Evolutionary conservation across 2,329 filamentous ascomycete genomes (phyloP).

Genomic region (Raffaelea albimanens): DNA sequence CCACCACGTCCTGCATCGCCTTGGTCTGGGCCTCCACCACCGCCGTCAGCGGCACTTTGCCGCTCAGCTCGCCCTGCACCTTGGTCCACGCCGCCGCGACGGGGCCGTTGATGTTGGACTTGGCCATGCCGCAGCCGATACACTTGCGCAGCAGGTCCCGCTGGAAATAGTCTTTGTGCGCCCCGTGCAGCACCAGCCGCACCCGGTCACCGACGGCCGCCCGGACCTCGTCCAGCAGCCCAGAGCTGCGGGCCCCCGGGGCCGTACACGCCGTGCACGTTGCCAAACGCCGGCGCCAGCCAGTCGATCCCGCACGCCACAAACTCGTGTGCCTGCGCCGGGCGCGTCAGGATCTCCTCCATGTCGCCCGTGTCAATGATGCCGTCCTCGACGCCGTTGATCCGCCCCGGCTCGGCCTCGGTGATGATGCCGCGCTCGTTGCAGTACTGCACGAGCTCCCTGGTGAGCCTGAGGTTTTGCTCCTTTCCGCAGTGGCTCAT

Average conservation of each 20-base stretch:
- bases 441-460: conserved; percentile 51
- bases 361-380: conserved; percentile 40
- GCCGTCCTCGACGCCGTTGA: conserved; percentile 54
- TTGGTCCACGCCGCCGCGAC: conserved; percentile 1
- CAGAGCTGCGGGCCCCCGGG: conserved; percentile 39
- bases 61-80: conserved; percentile 11
- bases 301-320: conserved; percentile 53
- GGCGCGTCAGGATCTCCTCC: conserved; percentile 42
- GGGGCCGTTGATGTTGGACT: conserved; percentile 12
- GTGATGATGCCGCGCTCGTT: conserved; percentile 54
- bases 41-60: conserved; percentile 13
- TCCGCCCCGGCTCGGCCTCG: conserved; percentile 59
- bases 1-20: conserved; percentile 12
- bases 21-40: conserved; percentile 14
- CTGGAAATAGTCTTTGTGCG: conserved; percentile 13
- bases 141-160: conserved; percentile 10
- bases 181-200: conserved; percentile 15
- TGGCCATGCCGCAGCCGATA: conserved; percentile 11
- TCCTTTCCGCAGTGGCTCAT: conserved; percentile 65
- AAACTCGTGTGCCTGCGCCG: conserved; percentile 51
- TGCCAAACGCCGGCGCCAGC: conserved; percentile 56
- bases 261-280: conserved; percentile 56
- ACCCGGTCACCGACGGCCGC: conserved; percentile 7
- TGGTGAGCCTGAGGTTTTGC: conserved; percentile 57
- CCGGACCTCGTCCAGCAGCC: conserved; percentile 41